Base-by-base conservation (phyloP, 2,329 filamentous ascomycete species). In the Fusarium sp. region DNA sequence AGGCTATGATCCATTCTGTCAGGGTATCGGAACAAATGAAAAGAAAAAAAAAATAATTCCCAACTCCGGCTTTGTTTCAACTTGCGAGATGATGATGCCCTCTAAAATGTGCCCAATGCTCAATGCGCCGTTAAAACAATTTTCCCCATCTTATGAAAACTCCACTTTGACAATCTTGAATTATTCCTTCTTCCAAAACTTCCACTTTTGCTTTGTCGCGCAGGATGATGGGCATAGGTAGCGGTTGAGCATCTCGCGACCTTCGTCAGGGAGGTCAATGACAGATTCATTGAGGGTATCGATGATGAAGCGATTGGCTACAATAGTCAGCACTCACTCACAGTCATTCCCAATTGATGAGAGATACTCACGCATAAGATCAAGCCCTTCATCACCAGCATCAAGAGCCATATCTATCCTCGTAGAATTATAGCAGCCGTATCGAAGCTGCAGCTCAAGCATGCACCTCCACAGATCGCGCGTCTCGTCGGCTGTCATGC, bases 391-490 rank as follows among this genome's bases (percentile, higher is more conserved):
- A 6, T 85, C 82, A 24, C 83, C 82, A 0, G 84, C 83, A 46
- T 82, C 82, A 16, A 86, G 76, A 1, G 86, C 86, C 46, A 87
- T 80, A 57, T 85, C 84, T 75, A 87, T 86, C 35, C 86, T 79
- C 16, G 85, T 84, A 20, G 85, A 87, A 31, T 84, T 86, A 71
- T 87, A 87, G 78, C 86, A 87, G 7, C 83, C 83, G 61, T 85
- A 87, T 6, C 79, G 81, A 68, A 81, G 79, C 75, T 87, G 86
- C 10, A 87, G 79, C 56, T 84, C 82, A 3, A 87, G 80, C 86
- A 87, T 87, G 71, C 85, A 85, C 57, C 80, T 77, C 86, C 86
- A 87, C 4, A 87, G 75, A 38, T 83, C 81, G 22, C 81, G 78
- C 5, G 82, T 84, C 67, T 85, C 84, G 33, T 84, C 81, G 27